Conservation (phyloP, 192 early-diverging fungal genomes). For the Backusella liffmaniae region DNA sequence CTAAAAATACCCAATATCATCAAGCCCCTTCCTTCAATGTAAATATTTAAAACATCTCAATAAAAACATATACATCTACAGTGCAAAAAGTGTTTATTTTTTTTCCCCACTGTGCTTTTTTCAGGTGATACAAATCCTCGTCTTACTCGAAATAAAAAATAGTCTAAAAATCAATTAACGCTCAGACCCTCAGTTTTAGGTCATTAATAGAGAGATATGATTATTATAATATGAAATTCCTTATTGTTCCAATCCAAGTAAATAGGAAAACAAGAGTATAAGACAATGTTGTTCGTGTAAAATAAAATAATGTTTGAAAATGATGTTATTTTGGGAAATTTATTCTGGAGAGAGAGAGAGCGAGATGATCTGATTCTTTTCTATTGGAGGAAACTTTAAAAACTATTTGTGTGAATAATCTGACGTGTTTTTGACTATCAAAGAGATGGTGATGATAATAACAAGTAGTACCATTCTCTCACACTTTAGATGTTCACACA, state of each 20-base stretch:
- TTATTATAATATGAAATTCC: not conserved
- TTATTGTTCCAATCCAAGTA: not conserved
- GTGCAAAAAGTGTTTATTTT: not conserved
- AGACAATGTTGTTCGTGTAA: too few species aligned
- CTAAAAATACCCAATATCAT: not conserved
- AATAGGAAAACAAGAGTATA: too few species aligned
- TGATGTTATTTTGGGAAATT: too few species aligned
- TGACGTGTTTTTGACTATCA: not conserved
- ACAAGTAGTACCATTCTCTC: not conserved
- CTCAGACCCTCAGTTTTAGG: not conserved
- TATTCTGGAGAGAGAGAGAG: too few species aligned
- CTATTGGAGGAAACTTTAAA: not conserved
- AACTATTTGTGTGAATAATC: not conserved
- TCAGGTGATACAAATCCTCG: not conserved
- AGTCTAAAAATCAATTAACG: not conserved
- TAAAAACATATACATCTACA: not conserved
- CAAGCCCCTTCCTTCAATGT: not conserved
- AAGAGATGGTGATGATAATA: not conserved
- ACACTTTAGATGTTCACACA: conserved; percentile 8
- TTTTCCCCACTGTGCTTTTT: not conserved
- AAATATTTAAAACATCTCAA: not conserved
- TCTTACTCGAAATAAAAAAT: not conserved
- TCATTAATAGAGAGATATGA: not conserved
- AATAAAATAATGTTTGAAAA: too few species aligned
- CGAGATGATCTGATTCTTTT: not conserved